These are phyloP conservation scores for Agapanthus africanus DNA, from an alignment of 106 monocot genomes.

Conservation along the genomic window DNA sequence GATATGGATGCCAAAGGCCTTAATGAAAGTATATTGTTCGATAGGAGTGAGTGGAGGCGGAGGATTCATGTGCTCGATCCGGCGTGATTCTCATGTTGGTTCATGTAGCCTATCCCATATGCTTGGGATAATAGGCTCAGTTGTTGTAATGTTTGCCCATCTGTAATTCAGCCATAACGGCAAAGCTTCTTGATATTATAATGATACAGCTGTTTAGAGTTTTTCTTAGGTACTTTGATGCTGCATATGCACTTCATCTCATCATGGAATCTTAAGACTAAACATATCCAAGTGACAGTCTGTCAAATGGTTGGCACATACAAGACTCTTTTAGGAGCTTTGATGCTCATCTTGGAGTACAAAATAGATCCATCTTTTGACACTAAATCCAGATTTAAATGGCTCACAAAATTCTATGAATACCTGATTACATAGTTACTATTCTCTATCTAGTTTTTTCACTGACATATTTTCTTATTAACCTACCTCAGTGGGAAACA, in stretches of 20 bases:
- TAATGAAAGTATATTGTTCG: no score
- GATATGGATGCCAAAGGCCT: no score
- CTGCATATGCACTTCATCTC: background rate
- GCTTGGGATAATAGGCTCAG: no score
- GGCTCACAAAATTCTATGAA: background rate
- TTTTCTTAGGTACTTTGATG: background rate
- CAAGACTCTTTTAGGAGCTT: background rate
- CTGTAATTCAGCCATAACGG: background rate
- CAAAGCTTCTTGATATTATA: background rate
- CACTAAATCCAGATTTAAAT: background rate
- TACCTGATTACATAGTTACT: background rate
- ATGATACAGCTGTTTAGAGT: background rate
- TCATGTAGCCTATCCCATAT: no score
- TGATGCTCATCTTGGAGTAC: background rate
- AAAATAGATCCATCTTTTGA: background rate
- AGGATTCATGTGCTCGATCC: no score
- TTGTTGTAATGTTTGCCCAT: no score
- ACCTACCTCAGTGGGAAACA: slow-evolving; percentile 49
- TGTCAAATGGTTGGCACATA: background rate
- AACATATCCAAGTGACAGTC: background rate
- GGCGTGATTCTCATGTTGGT: no score
- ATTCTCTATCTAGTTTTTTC: background rate
- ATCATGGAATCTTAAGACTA: background rate
- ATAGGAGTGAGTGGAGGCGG: no score
- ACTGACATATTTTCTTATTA: background rate